phyloP scores from a whole-genome alignment of 257 asterid species.

The Eustoma russellianum region DNA sequence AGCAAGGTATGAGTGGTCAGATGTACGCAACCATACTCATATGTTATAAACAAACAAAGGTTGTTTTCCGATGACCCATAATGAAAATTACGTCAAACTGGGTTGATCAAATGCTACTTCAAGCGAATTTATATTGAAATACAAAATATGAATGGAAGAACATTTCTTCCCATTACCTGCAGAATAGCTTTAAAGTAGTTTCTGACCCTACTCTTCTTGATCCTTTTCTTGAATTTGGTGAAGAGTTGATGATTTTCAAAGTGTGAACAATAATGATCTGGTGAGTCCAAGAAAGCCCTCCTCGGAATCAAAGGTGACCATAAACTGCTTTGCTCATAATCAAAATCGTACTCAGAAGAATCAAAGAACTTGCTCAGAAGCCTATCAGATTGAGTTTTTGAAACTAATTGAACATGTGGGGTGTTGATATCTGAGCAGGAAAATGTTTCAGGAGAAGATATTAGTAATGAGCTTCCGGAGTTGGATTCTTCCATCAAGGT shows the following conservation, averaged over 20 bases:
- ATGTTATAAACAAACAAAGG: too few species aligned
- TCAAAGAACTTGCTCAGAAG: conserved; percentile 39
- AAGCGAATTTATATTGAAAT: too few species aligned
- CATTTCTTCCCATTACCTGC: too few species aligned
- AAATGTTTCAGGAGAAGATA: neutral
- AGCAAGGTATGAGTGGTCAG: too few species aligned
- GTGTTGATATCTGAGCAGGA: neutral
- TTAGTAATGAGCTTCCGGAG: neutral
- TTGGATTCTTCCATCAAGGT: too few species aligned
- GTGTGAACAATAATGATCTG: neutral
- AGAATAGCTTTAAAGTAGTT: conserved; percentile 1
- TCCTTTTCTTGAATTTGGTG: conserved; percentile 1
- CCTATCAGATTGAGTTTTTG: conserved; percentile 30
- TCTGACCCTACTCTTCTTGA: conserved; percentile 8
- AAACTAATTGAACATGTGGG: conserved; percentile 20
- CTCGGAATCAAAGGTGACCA: conserved; percentile 41
- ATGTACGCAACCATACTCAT: too few species aligned
- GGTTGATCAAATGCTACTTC: too few species aligned
- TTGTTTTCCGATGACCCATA: too few species aligned
- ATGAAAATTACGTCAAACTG: too few species aligned
- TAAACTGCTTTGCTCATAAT: conserved; percentile 26
- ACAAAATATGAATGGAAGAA: too few species aligned
- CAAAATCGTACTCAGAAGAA: conserved; percentile 34
- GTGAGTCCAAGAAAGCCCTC: conserved; percentile 10
- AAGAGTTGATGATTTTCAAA: conserved; percentile 3